Conservation (phyloP, 192 early-diverging fungal genomes). For the Coemansia sp. region DNA sequence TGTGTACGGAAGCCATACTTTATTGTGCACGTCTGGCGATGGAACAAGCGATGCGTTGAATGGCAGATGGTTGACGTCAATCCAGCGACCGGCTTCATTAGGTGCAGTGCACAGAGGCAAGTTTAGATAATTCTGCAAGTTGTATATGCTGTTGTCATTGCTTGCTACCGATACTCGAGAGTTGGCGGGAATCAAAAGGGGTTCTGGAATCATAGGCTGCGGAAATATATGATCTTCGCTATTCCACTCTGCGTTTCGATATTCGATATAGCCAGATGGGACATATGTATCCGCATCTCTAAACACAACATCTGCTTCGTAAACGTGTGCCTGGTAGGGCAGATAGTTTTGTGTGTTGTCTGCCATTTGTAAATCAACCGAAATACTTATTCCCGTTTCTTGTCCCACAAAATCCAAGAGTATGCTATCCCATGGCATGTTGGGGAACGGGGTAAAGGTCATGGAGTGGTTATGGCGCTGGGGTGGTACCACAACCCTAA, state of each 20-base stretch:
- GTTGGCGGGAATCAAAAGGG: constrained; percentile 8
- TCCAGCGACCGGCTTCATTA: constrained; percentile 50
- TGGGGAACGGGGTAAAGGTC: constrained; percentile 13
- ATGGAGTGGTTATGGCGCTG: background rate
- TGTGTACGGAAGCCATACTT: constrained; percentile 54
- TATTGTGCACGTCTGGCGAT: constrained; percentile 28
- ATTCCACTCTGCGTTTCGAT: constrained; percentile 48
- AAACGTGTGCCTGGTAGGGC: constrained; percentile 42
- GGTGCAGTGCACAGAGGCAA: constrained; percentile 46
- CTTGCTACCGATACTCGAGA: background rate
- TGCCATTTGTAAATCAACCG: constrained; percentile 9
- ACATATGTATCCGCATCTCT: constrained; percentile 39
- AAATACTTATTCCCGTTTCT: constrained; percentile 12
- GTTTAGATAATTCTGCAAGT: constrained; percentile 24
- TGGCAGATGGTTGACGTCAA: constrained; percentile 23
- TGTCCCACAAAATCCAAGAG: constrained; percentile 20
- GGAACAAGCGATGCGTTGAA: constrained; percentile 7
- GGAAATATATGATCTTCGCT: constrained; percentile 31
- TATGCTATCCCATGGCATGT: constrained; percentile 36
- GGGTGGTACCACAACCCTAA: constrained; percentile 43
- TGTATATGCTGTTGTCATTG: constrained; percentile 8
- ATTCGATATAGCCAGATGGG: constrained; percentile 44
- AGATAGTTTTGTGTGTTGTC: constrained; percentile 16
- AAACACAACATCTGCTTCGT: constrained; percentile 48
- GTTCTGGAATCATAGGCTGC: constrained; percentile 28